Conservation (phyloP, 176 grass and related monocot species). For the Pontederia crassipes region DNA sequence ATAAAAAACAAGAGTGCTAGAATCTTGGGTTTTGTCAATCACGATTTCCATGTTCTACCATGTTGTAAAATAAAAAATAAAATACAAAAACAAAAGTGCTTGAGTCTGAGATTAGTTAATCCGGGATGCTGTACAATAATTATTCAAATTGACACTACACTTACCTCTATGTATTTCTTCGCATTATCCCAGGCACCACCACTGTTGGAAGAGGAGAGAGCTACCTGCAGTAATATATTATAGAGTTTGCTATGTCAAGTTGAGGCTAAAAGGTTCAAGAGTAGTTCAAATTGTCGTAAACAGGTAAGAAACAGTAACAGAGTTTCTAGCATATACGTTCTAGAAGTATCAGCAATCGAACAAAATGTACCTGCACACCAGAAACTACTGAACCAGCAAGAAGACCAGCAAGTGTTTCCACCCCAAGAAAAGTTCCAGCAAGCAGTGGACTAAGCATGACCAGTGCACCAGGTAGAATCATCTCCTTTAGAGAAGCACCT, state of each 20-base stretch:
- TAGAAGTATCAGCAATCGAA: background rate
- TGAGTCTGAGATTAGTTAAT: no score
- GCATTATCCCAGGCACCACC: slow-evolving; percentile 49
- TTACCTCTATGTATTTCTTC: slow-evolving; percentile 53
- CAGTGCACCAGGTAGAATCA: slow-evolving; percentile 39
- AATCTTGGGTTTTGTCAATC: no score
- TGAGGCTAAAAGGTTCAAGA: no score
- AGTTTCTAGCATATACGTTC: background rate
- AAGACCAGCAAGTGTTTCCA: slow-evolving; percentile 37
- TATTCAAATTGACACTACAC: no score
- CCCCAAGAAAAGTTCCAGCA: slow-evolving; percentile 34
- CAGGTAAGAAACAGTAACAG: background rate
- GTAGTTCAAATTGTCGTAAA: no score
- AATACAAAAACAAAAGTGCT: no score
- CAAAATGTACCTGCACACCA: slow-evolving; percentile 18
- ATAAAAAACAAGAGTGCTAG: no score
- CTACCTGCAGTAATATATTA: slow-evolving; percentile 14
- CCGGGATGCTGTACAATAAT: no score
- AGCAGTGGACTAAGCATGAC: slow-evolving; percentile 47
- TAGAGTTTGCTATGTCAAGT: background rate
- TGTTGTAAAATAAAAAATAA: no score
- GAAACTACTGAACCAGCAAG: slow-evolving; percentile 40
- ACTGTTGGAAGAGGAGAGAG: slow-evolving; percentile 42
- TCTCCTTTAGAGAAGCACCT: slow-evolving; percentile 35
- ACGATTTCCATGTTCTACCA: no score